Conservation (phyloP, 495 filamentous ascomycete genomes). For the Podospora australis region DNA sequence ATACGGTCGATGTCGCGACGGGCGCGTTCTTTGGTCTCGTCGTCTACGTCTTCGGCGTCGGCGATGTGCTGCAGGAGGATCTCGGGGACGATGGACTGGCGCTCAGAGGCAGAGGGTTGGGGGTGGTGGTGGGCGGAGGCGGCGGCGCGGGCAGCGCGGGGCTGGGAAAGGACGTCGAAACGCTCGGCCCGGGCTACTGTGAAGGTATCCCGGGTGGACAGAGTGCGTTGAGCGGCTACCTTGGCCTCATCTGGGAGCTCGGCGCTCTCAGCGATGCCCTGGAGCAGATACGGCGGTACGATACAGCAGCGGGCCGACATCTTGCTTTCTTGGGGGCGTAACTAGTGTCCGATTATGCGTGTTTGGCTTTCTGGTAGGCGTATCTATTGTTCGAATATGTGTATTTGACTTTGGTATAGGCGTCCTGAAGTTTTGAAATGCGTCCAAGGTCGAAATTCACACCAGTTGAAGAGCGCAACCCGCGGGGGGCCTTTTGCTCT, state of each 20-base stretch:
- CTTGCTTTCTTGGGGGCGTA: too few relatives aligned
- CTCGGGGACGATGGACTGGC: slow-evolving; percentile 30
- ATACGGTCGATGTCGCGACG: slow-evolving; percentile 30
- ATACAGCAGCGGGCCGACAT: too few relatives aligned
- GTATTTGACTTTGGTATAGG: too few relatives aligned
- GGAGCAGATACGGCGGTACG: not conserved
- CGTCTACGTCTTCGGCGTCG: slow-evolving; percentile 30
- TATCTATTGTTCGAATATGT: too few relatives aligned
- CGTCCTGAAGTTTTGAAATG: too few relatives aligned
- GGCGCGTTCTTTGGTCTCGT: slow-evolving; percentile 28
- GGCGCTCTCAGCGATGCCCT: not conserved
- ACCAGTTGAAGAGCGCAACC: too few relatives aligned
- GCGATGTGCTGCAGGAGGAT: slow-evolving; percentile 32
- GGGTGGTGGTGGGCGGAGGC: too few relatives aligned
- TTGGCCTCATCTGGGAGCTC: not conserved
- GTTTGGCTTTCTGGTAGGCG: too few relatives aligned
- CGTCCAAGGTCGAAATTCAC: too few relatives aligned
- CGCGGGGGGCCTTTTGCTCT: too few relatives aligned
- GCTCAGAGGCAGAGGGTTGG: not conserved
- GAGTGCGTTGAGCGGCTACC: not conserved
- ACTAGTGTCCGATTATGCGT: too few relatives aligned
- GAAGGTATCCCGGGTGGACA: not conserved
- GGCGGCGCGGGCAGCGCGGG: not conserved
- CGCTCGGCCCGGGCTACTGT: not conserved
- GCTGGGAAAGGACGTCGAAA: slow-evolving; percentile 21